phyloP scores from a whole-genome alignment of 371 early-diverging fungal species.

The Mucor velutinosus region DNA sequence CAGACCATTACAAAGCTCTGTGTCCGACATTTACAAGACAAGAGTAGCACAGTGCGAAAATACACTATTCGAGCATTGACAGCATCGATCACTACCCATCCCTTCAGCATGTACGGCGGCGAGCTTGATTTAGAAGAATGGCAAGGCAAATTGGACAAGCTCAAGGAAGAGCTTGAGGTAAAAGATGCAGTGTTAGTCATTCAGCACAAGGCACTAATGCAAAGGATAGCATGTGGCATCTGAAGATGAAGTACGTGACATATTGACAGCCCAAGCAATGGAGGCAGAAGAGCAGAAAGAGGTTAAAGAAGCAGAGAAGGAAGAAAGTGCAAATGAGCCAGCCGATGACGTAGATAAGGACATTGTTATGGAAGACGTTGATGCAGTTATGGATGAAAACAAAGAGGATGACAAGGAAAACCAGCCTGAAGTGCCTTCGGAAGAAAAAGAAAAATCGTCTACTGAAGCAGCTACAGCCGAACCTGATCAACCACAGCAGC shows the following conservation, averaged over 20 bases:
- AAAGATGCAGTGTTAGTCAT: neutral
- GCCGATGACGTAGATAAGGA: neutral
- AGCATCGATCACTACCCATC: conserved; percentile 81
- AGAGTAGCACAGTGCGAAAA: conserved; percentile 86
- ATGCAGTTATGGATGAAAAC: conserved; percentile 9
- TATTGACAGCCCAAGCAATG: conserved; percentile 3
- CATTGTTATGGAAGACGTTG: conserved; percentile 10
- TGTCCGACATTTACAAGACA: conserved; percentile 86
- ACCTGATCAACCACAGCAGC: neutral
- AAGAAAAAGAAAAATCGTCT: neutral
- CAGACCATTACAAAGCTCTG: conserved; percentile 69
- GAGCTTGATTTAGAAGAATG: conserved; percentile 71
- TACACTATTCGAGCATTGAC: conserved; percentile 85
- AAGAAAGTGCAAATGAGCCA: conserved; percentile 3
- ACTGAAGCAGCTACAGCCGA: neutral
- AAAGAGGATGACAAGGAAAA: conserved; percentile 27
- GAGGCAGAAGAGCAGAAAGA: neutral
- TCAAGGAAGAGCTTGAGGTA: conserved; percentile 69
- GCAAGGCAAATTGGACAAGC: conserved; percentile 59
- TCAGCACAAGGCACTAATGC: neutral
- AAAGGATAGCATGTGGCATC: conserved; percentile 4
- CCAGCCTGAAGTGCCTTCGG: conserved; percentile 3
- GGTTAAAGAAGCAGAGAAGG: neutral
- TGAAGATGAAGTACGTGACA: conserved; percentile 16
- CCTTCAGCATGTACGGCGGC: conserved; percentile 89